Base-by-base conservation (phyloP, 495 filamentous ascomycete genomes). In the Cercophora newfieldiana region DNA sequence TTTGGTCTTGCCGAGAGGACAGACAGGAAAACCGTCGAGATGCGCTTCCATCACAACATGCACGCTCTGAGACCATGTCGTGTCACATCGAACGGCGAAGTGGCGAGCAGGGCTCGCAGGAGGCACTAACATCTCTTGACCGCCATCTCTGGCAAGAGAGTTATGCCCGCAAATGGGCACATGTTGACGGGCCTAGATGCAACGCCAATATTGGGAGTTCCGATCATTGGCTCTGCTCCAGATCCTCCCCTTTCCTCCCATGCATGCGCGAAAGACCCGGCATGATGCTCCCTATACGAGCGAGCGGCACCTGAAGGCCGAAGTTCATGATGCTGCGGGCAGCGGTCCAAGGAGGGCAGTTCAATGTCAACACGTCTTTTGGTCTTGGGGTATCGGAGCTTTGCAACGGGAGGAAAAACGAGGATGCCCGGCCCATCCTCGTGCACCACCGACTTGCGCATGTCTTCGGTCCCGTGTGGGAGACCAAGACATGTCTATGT, bases 71-170 rank as follows among this genome's bases (percentile, higher is more conserved):
- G 19, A 7, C 50, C 50, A 24, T 57, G 54, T 57, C 25, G 54
- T 57, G 54, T 57, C 26, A 57, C 54, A n/a, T 53, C n/a, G 50
- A n/a, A 53, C 50, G 50, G 50, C 50, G n/a, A n/a, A 53, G 50
- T 22, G 19, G 25, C 21, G 50, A 22, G 21, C 4, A 8, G 50
- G 22, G 50, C n/a, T 14, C 50, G 7, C 5, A n/a, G 2, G 10
- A 44, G 37, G 37, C 37, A 44, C 37, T 14, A 44, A 44, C 37
- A 44, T 44, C 37, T 53, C 50, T 53, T 53, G 50, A 53, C 50
- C 50, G 50, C 50, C 50, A 53, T 22, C 8, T 53, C 50, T 53
- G 4, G 37, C 37, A 44, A 44, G 37, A 53, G 19, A 26, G 50
- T 53, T 53, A 53, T 53, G 50, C n/a, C 50, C 50, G 50, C 10